Evolutionary conservation across 2,329 filamentous ascomycete species (phyloP).

Genomic region (Clonostachys byssicola): DNA sequence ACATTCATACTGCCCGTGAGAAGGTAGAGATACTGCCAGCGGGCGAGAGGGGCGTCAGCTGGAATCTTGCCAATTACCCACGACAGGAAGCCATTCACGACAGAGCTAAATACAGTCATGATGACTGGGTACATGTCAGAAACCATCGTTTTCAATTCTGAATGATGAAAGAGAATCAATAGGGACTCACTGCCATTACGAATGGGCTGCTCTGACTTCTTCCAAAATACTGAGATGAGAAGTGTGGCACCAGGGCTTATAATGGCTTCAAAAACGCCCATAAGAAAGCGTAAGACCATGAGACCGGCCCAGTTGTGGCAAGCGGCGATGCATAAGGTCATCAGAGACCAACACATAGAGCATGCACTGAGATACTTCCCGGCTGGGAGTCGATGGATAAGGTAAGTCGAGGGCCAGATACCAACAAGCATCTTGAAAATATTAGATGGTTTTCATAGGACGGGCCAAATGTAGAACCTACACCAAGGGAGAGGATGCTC

Average conservation of each 20-base stretch:
- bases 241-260: not conserved
- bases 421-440: not conserved
- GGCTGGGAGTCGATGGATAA: not conserved
- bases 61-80: slow-evolving; percentile 11
- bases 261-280: not conserved
- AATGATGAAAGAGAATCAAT: not conserved
- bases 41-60: slow-evolving; percentile 10
- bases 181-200: not conserved
- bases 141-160: not conserved
- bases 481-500: slow-evolving; percentile 10
- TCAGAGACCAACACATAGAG: not conserved
- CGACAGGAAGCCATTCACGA: slow-evolving; percentile 2
- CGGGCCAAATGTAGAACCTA: not conserved
- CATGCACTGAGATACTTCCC: not conserved
- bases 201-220: not conserved
- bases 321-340: not conserved
- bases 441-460: not conserved
- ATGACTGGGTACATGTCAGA: not conserved
- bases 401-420: not conserved
- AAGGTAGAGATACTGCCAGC: slow-evolving; percentile 2
- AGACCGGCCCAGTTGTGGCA: not conserved
- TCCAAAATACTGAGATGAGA: not conserved
- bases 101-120: not conserved
- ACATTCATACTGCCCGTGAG: not conserved
- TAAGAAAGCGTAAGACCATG: not conserved